Conservation (phyloP, 495 filamentous ascomycete species). For the Penicillium chermesinum region DNA sequence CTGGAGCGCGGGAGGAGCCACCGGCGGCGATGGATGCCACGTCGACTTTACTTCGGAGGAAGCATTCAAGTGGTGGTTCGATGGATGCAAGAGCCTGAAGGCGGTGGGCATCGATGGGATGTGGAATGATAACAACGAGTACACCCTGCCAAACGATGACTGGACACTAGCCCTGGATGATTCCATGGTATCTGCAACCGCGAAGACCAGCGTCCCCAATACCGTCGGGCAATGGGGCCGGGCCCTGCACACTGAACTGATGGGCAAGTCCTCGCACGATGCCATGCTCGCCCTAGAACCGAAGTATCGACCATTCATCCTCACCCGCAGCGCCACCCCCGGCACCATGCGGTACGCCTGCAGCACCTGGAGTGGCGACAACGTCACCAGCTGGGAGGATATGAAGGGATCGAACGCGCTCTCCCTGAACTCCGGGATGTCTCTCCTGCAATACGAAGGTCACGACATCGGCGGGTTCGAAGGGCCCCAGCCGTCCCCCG, state of each 20-base stretch:
- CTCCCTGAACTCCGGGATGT: conserved; percentile 61
- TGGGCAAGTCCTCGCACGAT: conserved; percentile 61
- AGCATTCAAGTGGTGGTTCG: conserved; percentile 65
- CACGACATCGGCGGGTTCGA: conserved; percentile 72
- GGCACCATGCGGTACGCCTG: conserved; percentile 62
- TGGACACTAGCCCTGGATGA: conserved; percentile 55
- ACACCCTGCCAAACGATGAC: conserved; percentile 58
- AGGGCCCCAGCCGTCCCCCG: conserved; percentile 61
- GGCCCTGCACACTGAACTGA: conserved; percentile 58
- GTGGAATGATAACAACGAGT: conserved; percentile 78
- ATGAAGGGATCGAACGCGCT: conserved; percentile 65
- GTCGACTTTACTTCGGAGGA: conserved; percentile 62
- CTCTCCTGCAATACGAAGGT: conserved; percentile 59
- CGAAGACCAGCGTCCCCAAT: conserved; percentile 24
- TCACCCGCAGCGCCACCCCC: conserved; percentile 63
- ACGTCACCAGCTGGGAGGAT: conserved; percentile 60
- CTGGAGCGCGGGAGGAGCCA: conserved; percentile 64
- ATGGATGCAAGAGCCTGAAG: conserved; percentile 56
- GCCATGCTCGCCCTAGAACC: conserved; percentile 52
- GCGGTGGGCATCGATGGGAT: conserved; percentile 61
- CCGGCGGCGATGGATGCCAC: conserved; percentile 63
- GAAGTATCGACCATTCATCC: conserved; percentile 53
- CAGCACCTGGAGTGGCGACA: conserved; percentile 64
- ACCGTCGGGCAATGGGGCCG: conserved; percentile 60
- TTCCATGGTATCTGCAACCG: conserved; percentile 24